Evolutionary conservation across 2,329 filamentous ascomycete species (phyloP).

Genomic region (Fusarium incarnatum): DNA sequence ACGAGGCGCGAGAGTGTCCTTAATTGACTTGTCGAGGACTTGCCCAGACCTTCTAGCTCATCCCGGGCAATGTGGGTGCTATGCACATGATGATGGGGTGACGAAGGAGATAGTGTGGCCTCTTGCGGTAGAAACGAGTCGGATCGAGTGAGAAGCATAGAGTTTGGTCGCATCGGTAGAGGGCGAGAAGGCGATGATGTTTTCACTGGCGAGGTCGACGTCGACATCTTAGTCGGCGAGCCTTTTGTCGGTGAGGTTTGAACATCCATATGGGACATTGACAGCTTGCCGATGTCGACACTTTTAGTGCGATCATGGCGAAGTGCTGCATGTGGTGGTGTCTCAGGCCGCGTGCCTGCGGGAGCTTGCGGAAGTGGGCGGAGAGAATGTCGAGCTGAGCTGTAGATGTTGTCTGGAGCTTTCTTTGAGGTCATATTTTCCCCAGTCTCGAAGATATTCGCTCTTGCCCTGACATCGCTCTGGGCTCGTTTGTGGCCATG

Average conservation of each 20-base stretch:
- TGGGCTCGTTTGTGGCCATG: conserved; percentile 77
- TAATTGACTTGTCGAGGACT: conserved; percentile 90
- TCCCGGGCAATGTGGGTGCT: conserved; percentile 68
- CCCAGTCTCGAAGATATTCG: conserved; percentile 60
- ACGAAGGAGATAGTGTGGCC: conserved; percentile 50
- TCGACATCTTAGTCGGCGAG: conserved; percentile 7
- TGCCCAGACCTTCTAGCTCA: conserved; percentile 84
- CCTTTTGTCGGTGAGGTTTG: conserved; percentile 52
- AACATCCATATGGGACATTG: conserved; percentile 60
- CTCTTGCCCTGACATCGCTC: conserved; percentile 74
- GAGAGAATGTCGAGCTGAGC: conserved; percentile 79
- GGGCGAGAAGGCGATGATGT: conserved; percentile 55
- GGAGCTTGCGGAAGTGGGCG: conserved; percentile 78
- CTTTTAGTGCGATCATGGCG: conserved; percentile 72
- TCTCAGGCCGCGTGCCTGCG: conserved; percentile 56
- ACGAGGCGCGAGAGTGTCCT: conserved; percentile 87
- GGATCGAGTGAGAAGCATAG: conserved; percentile 69
- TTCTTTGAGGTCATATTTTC: conserved; percentile 58
- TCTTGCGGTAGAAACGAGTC: conserved; percentile 61
- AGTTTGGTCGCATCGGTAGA: conserved; percentile 65
- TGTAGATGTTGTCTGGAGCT: conserved; percentile 73
- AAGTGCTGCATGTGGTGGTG: conserved; percentile 52
- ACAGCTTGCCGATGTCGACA: conserved; percentile 69
- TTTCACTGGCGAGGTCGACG: conserved; percentile 6
- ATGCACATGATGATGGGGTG: conserved; percentile 43